These are phyloP conservation scores for Cladosporium sp. DNA, from an alignment of 2,329 filamentous ascomycete genomes.

Conservation along the genomic window DNA sequence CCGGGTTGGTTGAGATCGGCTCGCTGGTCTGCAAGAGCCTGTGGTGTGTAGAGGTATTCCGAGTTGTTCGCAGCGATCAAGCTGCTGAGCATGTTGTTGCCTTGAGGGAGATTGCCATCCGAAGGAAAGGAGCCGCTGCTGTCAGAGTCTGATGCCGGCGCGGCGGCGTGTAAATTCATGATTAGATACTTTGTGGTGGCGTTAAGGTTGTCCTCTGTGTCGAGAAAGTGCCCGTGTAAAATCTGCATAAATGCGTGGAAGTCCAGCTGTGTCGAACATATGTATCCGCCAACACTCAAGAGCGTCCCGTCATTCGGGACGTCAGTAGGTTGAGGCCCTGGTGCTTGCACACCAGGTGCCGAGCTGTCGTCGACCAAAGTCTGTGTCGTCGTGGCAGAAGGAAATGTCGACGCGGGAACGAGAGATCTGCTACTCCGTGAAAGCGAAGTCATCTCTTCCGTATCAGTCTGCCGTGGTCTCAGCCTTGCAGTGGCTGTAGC, in stretches of 20 bases:
- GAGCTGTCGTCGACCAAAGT: background rate
- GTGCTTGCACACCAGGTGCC: conserved; percentile 7
- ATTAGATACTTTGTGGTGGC: conserved; percentile 49
- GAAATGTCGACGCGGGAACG: background rate
- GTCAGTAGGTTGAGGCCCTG: conserved; percentile 11
- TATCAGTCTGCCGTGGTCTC: conserved; percentile 1
- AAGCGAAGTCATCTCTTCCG: background rate
- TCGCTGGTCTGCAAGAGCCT: conserved; percentile 45
- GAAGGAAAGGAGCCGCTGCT: conserved; percentile 37
- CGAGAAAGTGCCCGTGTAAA: conserved; percentile 47
- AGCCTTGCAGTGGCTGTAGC: background rate
- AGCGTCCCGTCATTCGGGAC: conserved; percentile 14
- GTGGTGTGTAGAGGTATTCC: conserved; percentile 49
- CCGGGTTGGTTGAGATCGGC: conserved; percentile 45
- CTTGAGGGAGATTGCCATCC: conserved; percentile 39
- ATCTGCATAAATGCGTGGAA: conserved; percentile 46
- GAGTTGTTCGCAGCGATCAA: conserved; percentile 45
- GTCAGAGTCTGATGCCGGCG: conserved; percentile 34
- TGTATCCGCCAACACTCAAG: conserved; percentile 44
- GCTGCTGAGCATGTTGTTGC: conserved; percentile 40
- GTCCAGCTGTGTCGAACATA: conserved; percentile 49
- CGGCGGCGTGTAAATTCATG: conserved; percentile 55
- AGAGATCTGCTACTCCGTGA: background rate
- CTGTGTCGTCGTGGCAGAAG: background rate
- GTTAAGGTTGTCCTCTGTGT: conserved; percentile 49